Evolutionary conservation across 2,329 filamentous ascomycete species (phyloP).

Genomic region (Phaeosphaeria sp.): DNA sequence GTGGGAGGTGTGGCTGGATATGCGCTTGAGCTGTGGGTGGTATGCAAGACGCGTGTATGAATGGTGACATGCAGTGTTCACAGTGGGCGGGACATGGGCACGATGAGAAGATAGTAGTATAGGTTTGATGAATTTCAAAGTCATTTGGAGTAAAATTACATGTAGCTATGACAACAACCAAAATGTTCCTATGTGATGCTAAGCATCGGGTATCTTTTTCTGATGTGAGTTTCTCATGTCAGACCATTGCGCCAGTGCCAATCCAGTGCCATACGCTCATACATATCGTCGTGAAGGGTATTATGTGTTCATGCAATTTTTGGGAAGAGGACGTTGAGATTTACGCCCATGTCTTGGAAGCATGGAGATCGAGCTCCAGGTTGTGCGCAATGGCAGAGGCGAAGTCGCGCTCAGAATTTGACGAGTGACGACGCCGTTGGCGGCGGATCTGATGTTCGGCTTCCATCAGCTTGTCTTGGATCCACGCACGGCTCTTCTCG

Average conservation of each 20-base stretch:
- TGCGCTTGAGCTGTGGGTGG: not conserved
- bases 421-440: constrained; percentile 49
- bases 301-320: not conserved
- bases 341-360: constrained; percentile 39
- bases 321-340: not conserved
- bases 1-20: not conserved
- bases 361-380: constrained; percentile 34
- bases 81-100: not conserved
- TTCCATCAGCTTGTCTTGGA: constrained; percentile 61
- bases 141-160: constrained; percentile 32
- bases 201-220: constrained; percentile 28
- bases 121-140: not conserved
- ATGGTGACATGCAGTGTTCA: not conserved
- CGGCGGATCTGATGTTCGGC: constrained; percentile 58
- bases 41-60: not conserved
- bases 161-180: not conserved
- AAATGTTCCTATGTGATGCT: constrained; percentile 8
- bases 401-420: constrained; percentile 42
- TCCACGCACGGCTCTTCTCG: constrained; percentile 54
- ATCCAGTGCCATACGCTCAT: constrained; percentile 3
- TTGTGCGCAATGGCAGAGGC: constrained; percentile 45
- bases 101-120: not conserved
- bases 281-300: constrained; percentile 8
- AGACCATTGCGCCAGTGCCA: constrained; percentile 24
- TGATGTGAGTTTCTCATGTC: constrained; percentile 43